Conservation (phyloP, 2,329 filamentous ascomycete genomes). For the Elsinoe ampelina region DNA sequence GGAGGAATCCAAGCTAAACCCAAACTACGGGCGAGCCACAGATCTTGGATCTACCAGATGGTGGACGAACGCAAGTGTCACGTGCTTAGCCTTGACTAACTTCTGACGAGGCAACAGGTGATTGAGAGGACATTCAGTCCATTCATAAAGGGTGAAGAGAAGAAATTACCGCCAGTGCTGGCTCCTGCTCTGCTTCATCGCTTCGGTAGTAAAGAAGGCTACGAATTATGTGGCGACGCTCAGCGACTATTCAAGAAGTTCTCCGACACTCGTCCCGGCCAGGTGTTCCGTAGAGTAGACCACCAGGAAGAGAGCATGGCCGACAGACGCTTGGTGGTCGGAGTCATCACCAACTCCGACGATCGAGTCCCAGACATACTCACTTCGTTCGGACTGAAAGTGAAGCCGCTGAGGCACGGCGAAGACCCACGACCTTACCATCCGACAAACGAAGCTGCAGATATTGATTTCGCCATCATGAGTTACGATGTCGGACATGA, state of each 20-base stretch:
- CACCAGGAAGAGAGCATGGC: neutral
- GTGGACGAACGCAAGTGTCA: constrained; percentile 48
- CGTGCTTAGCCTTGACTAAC: neutral
- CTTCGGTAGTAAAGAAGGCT: constrained; percentile 47
- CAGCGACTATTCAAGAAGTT: constrained; percentile 37
- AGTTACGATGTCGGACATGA: constrained; percentile 54
- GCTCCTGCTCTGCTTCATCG: constrained; percentile 41
- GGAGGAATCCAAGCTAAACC: constrained; percentile 37
- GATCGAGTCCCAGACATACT: constrained; percentile 48
- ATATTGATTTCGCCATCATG: constrained; percentile 50
- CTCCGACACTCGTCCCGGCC: constrained; percentile 20
- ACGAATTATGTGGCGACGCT: constrained; percentile 41
- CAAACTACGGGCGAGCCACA: constrained; percentile 50
- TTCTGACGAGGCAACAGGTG: constrained; percentile 32
- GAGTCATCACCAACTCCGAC: constrained; percentile 56
- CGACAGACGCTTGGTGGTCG: constrained; percentile 34
- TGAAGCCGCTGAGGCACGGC: constrained; percentile 32
- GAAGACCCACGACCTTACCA: constrained; percentile 12
- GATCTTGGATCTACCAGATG: constrained; percentile 45
- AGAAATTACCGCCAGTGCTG: constrained; percentile 37
- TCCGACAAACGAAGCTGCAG: constrained; percentile 19
- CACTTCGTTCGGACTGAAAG: constrained; percentile 42
- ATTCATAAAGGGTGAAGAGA: constrained; percentile 22
- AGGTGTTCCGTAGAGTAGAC: constrained; percentile 9
- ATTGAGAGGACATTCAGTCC: constrained; percentile 46